Evolutionary conservation across 441 rosid genomes (phyloP).

Genomic region (Cnidoscolus chayamansa): DNA sequence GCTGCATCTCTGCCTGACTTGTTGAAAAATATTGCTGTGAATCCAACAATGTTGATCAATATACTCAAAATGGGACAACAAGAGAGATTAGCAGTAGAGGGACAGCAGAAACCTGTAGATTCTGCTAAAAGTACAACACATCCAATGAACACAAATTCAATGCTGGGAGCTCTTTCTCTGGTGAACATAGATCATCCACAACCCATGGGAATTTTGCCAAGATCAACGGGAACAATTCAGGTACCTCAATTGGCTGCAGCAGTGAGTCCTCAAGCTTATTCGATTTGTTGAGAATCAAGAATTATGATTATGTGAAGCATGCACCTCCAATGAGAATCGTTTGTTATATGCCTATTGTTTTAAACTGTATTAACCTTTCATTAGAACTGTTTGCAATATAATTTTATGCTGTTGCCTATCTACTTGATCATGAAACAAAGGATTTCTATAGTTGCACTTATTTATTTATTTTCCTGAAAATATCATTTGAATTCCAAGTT

Average conservation of each 20-base stretch:
- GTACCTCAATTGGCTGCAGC: constrained; percentile 35
- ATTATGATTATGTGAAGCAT: constrained; percentile 11
- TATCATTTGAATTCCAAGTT: not conserved
- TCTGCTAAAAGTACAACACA: constrained; percentile 37
- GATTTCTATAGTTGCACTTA: not conserved
- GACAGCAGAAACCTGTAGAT: constrained; percentile 48
- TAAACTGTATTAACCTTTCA: too few relatives aligned
- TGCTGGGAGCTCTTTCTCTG: constrained; percentile 37
- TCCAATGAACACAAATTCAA: constrained; percentile 43
- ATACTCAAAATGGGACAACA: constrained; percentile 72
- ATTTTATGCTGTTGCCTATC: not conserved
- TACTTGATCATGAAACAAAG: not conserved
- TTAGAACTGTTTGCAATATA: not conserved
- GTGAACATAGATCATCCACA: constrained; percentile 33
- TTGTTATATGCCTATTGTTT: not conserved
- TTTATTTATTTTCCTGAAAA: not conserved
- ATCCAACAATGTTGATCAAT: constrained; percentile 69
- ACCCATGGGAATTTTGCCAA: constrained; percentile 39
- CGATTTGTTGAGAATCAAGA: not conserved
- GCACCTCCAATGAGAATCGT: not conserved
- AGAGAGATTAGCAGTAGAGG: constrained; percentile 51
- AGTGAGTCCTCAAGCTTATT: constrained; percentile 37
- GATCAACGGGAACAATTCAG: constrained; percentile 42
- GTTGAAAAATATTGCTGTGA: constrained; percentile 61
- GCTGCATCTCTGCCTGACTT: constrained; percentile 47